Evolutionary conservation across 2,329 filamentous ascomycete genomes (phyloP).

Genomic region (Sporothrix variecibatus): DNA sequence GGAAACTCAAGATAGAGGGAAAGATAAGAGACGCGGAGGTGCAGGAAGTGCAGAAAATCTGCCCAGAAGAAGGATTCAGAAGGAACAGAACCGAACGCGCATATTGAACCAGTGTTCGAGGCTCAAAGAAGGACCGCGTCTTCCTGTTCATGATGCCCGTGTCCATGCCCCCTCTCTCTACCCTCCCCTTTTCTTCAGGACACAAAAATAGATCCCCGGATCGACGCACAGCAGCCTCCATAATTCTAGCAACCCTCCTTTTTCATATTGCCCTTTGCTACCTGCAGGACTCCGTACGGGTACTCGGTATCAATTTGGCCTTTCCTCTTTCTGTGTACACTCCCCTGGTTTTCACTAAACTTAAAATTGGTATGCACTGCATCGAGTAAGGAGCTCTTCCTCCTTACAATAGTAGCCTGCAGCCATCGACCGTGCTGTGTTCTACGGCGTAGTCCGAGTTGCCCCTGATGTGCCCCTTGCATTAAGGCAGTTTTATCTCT

Average conservation of each 20-base stretch:
- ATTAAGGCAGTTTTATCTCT: not conserved
- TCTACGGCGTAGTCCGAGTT: not conserved
- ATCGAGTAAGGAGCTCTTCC: not conserved
- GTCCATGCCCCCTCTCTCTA: not conserved
- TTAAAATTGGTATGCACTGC: not conserved
- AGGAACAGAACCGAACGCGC: not conserved
- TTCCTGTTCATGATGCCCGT: not conserved
- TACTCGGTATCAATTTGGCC: not conserved
- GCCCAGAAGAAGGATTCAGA: not conserved
- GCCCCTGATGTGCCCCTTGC: slow-evolving; percentile 3
- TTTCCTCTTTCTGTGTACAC: not conserved
- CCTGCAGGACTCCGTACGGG: not conserved
- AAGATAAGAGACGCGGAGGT: slow-evolving; percentile 3
- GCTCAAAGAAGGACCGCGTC: not conserved
- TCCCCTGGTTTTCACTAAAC: not conserved
- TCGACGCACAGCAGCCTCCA: not conserved
- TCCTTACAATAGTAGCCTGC: not conserved
- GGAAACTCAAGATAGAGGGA: slow-evolving; percentile 9
- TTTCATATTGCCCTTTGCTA: not conserved
- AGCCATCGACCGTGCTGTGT: slow-evolving; percentile 11
- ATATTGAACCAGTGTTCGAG: not conserved
- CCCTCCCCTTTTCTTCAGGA: not conserved
- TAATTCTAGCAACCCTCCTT: not conserved
- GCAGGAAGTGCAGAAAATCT: not conserved
- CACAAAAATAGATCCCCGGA: slow-evolving; percentile 15